Base-by-base conservation (phyloP, 805 yeast genomes). In the Scheffersomyces amazonensis region DNA sequence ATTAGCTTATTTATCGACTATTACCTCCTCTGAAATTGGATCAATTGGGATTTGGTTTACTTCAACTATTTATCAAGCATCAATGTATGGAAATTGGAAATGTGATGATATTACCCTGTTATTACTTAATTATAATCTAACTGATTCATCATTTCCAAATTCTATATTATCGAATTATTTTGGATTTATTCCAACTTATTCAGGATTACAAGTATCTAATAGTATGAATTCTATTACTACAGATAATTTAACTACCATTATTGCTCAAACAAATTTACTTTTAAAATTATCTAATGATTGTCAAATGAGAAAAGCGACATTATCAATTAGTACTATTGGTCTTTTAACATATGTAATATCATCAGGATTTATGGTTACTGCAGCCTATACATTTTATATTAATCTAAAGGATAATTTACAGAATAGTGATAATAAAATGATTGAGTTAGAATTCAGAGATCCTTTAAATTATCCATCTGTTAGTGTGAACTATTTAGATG, bases 1-100 rank as follows among this genome's bases (percentile, higher is more conserved):
- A 9, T 15, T 40, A 13, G 32, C 33, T 11, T 40, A 38, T 29
- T 23, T 43, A 9, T 29, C 39, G 3, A 37, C 42, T 4, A 28
- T 46, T n/a, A 12, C 34, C 2, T 36, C 39, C 3, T 24, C 37
- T 4, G 47, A 46, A 24, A 9, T 30, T 2, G 29, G 32, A 10
- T 43, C 40, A 19, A 31, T 35, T 15, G 34, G 40, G 16, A 15
- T 42, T 16, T 45, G 49, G 49, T 43, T 39, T 28, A 20, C 36
- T 10, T 40, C 47, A 7, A 32, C 36, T 35, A 20, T 31, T 16
- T 32, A 37, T 30, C 39, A 35, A 12, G 34, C 44, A 31, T 28
- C 42, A 10, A 24, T 27, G 16, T 18, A 22, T 5, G 49, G 49
- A 2, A 32, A 19, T 27, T 27, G 35, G 32, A 25, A 43, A 17